Percentiles rank a stretch among this genome's conserved stretches.
Conservation (phyloP, 257 asterid species). For the Solanum sejunctum region DNA sequence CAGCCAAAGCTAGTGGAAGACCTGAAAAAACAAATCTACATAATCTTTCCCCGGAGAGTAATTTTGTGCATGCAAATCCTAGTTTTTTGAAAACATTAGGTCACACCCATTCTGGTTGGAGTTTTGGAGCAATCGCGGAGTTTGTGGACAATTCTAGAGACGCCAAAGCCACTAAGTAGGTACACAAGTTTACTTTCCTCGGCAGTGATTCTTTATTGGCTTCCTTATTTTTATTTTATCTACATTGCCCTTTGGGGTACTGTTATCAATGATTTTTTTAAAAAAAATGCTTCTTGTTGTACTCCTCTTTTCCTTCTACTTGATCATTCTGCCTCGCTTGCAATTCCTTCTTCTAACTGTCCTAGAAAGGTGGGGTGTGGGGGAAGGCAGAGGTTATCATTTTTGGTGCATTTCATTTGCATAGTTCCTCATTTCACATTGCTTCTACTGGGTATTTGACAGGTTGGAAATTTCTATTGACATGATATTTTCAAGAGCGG, state of each 20-base stretch:
- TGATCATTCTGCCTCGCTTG: neutral
- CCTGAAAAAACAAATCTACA: conserved; percentile 10
- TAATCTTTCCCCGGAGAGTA: conserved; percentile 19
- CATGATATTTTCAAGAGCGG: conserved; percentile 27
- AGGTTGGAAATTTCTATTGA: conserved; percentile 49
- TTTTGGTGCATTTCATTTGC: neutral
- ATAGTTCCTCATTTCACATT: conserved; percentile 3
- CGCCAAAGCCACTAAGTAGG: conserved; percentile 70
- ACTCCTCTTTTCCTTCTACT: neutral
- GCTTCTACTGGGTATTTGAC: conserved; percentile 9
- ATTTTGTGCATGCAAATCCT: conserved; percentile 51
- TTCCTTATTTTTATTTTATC: neutral
- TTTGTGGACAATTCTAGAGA: conserved; percentile 77
- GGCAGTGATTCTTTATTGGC: neutral
- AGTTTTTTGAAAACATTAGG: conserved; percentile 65
- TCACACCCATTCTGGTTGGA: conserved; percentile 81
- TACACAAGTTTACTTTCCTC: conserved; percentile 1
- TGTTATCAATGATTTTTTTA: neutral
- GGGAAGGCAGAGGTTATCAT: neutral
- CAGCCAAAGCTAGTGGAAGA: conserved; percentile 11
- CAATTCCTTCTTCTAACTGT: neutral
- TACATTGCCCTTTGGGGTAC: neutral
- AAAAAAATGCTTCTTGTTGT: neutral
- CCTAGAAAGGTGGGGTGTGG: neutral
- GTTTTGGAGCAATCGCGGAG: conserved; percentile 85